A percentile compares a stretch with the other conserved stretches of the same genome.
Conservation (phyloP, 441 rosid species). For the Gossypium gossypioides region DNA sequence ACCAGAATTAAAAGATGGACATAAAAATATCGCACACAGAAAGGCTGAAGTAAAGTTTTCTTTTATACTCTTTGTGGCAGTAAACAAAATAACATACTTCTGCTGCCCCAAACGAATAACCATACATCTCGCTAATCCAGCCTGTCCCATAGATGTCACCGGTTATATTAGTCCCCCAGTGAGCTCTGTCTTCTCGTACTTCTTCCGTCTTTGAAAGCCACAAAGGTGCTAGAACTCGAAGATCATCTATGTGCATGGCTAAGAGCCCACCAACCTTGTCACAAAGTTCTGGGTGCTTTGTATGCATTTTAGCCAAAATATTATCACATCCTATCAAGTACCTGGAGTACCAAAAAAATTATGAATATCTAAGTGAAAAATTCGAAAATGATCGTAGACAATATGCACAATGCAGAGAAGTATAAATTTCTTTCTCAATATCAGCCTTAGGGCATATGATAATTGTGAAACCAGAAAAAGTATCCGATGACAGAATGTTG, state of each 20-base stretch:
- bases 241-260: conserved; percentile 95
- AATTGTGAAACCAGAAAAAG: not conserved
- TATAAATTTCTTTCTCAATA: not conserved
- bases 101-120: conserved; percentile 98
- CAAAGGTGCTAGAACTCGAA: conserved; percentile 74
- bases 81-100: conserved; percentile 44
- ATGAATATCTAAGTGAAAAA: not conserved
- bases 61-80: not conserved
- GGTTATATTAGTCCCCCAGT: conserved; percentile 87
- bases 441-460: not conserved
- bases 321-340: conserved; percentile 93
- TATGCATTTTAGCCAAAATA: conserved; percentile 72
- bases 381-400: not conserved
- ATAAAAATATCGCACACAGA: not conserved
- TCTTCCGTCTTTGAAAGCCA: conserved; percentile 99
- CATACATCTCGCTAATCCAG: conserved; percentile 99
- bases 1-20: not conserved
- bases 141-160: conserved; percentile 92
- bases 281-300: conserved; percentile 71
- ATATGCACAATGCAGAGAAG: not conserved
- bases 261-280: conserved; percentile 98
- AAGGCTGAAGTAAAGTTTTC: not conserved
- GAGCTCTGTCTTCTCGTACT: conserved; percentile 83
- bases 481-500: not conserved
- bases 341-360: conserved; percentile 27